Evolutionary conservation across 371 early-diverging fungal genomes (phyloP).

Genomic region (Circinella umbellata): DNA sequence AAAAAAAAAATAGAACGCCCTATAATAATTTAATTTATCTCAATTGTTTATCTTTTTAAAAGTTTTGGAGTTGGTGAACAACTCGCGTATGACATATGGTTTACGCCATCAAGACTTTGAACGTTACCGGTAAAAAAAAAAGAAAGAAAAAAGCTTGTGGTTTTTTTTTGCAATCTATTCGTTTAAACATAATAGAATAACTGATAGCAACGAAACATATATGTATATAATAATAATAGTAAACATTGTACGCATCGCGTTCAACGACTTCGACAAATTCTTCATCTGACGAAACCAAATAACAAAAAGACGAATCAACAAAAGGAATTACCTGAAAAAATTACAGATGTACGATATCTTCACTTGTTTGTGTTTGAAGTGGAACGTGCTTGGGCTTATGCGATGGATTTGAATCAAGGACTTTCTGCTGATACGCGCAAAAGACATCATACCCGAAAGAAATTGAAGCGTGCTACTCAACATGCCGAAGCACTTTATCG

Average conservation of each 20-base stretch:
- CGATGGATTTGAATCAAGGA: constrained; percentile 77
- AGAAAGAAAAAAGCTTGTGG: not conserved
- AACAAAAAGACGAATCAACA: constrained; percentile 53
- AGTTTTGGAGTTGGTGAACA: constrained; percentile 66
- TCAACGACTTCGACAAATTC: constrained; percentile 64
- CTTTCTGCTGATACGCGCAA: constrained; percentile 70
- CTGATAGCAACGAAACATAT: too few species aligned
- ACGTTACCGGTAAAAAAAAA: constrained; percentile 65
- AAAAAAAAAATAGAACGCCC: not conserved
- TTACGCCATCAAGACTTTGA: constrained; percentile 83
- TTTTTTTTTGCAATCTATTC: not conserved
- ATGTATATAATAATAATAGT: constrained; percentile 24
- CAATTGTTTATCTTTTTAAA: not conserved
- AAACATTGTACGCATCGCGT: constrained; percentile 76
- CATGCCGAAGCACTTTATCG: constrained; percentile 54
- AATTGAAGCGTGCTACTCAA: constrained; percentile 68
- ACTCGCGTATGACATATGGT: constrained; percentile 81
- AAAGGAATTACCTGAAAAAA: constrained; percentile 51
- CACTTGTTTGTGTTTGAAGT: constrained; percentile 69
- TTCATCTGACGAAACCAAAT: constrained; percentile 61
- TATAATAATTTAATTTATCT: not conserved
- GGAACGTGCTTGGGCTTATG: constrained; percentile 83
- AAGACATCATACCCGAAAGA: constrained; percentile 66
- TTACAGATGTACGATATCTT: constrained; percentile 61
- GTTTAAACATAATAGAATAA: too few species aligned